These are phyloP conservation scores for Diospyros kaki DNA, from an alignment of 148 eudicot species.

Conservation along the genomic window DNA sequence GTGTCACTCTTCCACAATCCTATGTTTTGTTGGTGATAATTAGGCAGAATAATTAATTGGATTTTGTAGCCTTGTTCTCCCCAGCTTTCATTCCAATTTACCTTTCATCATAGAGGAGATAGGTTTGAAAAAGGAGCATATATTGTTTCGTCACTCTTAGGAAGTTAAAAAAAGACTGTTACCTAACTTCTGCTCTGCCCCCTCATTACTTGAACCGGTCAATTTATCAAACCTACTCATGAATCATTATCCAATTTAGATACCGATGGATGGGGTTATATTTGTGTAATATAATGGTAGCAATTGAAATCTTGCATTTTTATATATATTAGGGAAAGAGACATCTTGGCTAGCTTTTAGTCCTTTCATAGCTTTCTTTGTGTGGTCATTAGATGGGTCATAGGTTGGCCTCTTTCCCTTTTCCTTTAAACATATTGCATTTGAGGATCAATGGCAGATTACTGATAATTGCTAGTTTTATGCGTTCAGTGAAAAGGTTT, in stretches of 20 bases:
- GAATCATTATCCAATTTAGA: not conserved
- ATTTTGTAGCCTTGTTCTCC: not conserved
- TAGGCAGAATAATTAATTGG: not conserved
- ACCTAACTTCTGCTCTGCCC: slow-evolving; percentile 13
- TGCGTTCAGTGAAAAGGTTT: no score
- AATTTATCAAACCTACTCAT: slow-evolving; percentile 9
- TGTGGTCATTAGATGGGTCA: slow-evolving; percentile 5
- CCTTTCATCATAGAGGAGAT: slow-evolving; percentile 4
- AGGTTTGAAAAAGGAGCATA: not conserved
- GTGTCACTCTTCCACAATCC: not conserved
- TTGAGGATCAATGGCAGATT: not conserved
- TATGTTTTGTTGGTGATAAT: not conserved
- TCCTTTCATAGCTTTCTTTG: not conserved
- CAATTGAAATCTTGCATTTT: not conserved
- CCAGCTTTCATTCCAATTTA: slow-evolving; percentile 9
- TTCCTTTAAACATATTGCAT: not conserved
- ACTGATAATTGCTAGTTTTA: not conserved
- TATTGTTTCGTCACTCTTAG: not conserved
- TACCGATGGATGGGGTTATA: not conserved
- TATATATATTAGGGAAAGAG: not conserved
- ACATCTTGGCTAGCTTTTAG: not conserved
- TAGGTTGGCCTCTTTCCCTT: not conserved
- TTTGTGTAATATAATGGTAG: not conserved
- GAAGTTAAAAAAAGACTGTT: slow-evolving; percentile 12
- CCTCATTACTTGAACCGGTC: slow-evolving; percentile 4